These are phyloP conservation scores for Sporothrix luriei DNA, from an alignment of 2,329 filamentous ascomycete genomes.

Conservation along the genomic window DNA sequence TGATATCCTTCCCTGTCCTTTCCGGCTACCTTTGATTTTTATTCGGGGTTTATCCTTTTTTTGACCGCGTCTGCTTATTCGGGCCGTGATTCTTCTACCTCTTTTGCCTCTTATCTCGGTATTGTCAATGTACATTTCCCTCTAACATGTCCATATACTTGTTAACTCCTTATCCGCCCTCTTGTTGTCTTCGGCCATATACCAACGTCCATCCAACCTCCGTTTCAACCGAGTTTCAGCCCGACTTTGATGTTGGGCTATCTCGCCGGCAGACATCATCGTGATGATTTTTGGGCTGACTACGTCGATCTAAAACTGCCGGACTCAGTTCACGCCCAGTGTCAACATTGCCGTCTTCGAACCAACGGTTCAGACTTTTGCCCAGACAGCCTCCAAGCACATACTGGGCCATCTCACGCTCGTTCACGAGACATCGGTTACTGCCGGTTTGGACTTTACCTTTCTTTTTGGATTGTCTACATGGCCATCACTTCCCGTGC, in stretches of 20 bases:
- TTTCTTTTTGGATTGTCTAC: not conserved
- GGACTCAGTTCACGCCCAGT: not conserved
- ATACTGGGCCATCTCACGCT: not conserved
- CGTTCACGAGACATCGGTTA: not conserved
- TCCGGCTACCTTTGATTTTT: not conserved
- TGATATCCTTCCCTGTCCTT: not conserved
- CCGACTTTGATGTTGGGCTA: not conserved
- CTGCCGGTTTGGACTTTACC: slow-evolving; percentile 7
- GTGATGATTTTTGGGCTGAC: not conserved
- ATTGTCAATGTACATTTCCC: not conserved
- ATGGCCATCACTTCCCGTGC: not conserved
- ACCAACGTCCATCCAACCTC: not conserved
- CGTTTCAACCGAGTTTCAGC: slow-evolving; percentile 11
- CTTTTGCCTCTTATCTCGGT: not conserved
- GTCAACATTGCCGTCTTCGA: slow-evolving; percentile 12
- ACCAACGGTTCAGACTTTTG: not conserved
- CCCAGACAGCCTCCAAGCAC: not conserved
- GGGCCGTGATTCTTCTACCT: not conserved
- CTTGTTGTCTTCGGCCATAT: not conserved
- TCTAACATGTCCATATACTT: not conserved
- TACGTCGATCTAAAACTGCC: slow-evolving; percentile 18
- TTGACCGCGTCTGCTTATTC: not conserved
- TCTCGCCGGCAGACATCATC: not conserved
- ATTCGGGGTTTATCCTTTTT: not conserved
- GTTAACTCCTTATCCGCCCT: too few relatives aligned